Evolutionary conservation across 768 basidiomycete species (phyloP), one percentile per base, ranked within the genome.

Genomic region (Calocybe cyanea): DNA sequence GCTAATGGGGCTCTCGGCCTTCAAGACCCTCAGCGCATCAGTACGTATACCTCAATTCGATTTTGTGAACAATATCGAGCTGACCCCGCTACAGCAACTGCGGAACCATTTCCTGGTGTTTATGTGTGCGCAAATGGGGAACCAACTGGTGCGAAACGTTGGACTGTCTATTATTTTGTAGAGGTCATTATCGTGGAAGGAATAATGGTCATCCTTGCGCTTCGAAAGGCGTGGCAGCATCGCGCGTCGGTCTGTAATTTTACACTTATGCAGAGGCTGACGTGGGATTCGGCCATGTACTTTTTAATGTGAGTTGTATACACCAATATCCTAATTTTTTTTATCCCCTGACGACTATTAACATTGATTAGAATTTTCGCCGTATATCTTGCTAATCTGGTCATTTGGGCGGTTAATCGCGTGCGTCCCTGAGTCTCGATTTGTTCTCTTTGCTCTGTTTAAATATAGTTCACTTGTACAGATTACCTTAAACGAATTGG

Each of bases 121-220:
- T 60, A 54, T 47, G 59, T 66, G 39, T 66, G 64, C 32, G 63
- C 63, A 2, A 58, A 64, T 43, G 54, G 38, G 30, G 64, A 66
- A 37, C 60, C 57, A 11, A 38, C 31, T 3, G 38, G 57, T 14
- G 50, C 45, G n/a, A 24, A 42, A 2, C 62, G 58, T 35, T 64
- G 59, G 59, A 50, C 53, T 25, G 55, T 55, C n/a, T 64, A 55
- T 38, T 60, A 54, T 44, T 63, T 55, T 54, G 50, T 53, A 2
- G 39, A 51, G 3, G 49, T 53, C 23, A 42, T 63, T 20, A 13
- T 38, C 23, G 54, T 59, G 10, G 64, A 66, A 38, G 44, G 48
- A 14, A 54, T 57, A n/a, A 48, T 66, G n/a, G 48, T 66, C 0
- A 15, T 17, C 19, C 49, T 64, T 14, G 54, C 58, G 14, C 41